Percentiles rank a stretch among this genome's conserved stretches.
Conservation (phyloP, 2,329 filamentous ascomycete genomes). For the Thermochaetoides dissita region DNA sequence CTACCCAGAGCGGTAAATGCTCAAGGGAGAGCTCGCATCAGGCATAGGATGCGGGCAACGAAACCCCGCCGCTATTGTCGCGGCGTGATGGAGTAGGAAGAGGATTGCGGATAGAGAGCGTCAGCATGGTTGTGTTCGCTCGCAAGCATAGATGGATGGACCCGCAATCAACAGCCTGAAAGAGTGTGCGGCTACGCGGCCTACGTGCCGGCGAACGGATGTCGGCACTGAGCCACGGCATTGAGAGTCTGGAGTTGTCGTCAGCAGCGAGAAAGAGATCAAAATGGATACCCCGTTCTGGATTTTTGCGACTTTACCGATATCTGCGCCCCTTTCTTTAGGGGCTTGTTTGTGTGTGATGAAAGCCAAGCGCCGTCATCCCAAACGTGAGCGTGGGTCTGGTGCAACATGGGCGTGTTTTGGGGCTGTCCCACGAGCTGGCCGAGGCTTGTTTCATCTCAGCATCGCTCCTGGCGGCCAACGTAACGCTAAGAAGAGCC, state of each 20-base stretch:
- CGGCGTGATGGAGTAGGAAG: slow-evolving; percentile 1
- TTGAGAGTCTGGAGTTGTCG: slow-evolving; percentile 5
- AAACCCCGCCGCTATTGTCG: background rate
- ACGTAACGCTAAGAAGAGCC: slow-evolving; percentile 3
- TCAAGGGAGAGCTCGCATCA: slow-evolving; percentile 1
- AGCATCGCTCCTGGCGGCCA: slow-evolving; percentile 2
- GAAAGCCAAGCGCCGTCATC: slow-evolving; percentile 6
- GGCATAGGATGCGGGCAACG: background rate
- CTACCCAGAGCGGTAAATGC: background rate
- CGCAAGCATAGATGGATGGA: slow-evolving; percentile 4
- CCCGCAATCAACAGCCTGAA: slow-evolving; percentile 6
- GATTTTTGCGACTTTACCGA: slow-evolving; percentile 2
- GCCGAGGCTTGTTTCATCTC: slow-evolving; percentile 25
- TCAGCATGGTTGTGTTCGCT: too few species aligned
- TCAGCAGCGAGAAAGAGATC: background rate
- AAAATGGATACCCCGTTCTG: background rate
- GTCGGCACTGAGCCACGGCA: slow-evolving; percentile 8
- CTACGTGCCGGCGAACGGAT: slow-evolving; percentile 6
- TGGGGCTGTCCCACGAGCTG: slow-evolving; percentile 17
- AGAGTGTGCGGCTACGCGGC: slow-evolving; percentile 6
- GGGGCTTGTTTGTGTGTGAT: slow-evolving; percentile 5
- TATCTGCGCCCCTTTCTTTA: background rate
- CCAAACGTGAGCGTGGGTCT: slow-evolving; percentile 19
- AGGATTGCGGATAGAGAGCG: background rate
- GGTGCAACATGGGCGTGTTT: slow-evolving; percentile 17